Base-by-base conservation (phyloP, 2,329 filamentous ascomycete species). In the Nectriaceae sp. region DNA sequence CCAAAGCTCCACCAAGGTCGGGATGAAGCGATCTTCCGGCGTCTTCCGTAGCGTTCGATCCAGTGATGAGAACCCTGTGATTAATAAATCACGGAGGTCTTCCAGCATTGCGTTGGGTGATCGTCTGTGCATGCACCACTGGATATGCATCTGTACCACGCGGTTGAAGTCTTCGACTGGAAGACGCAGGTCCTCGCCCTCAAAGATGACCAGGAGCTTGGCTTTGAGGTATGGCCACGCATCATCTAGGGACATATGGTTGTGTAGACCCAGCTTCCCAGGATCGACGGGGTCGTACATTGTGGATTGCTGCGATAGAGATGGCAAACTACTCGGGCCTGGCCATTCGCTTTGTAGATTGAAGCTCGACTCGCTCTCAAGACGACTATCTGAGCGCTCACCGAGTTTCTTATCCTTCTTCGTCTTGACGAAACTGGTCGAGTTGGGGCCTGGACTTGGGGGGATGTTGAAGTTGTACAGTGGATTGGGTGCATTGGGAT, bases 1-100 rank as follows among this genome's bases (percentile, higher is more conserved):
- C 94, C 94, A 99, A 64, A 97, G 85, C 65, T 96, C 90, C 3
- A 97, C 93, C 1, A 99, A 77, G 47, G 90, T 85, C 0, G 90
- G 89, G 19, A 97, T 90, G n/a, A 97, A 80, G 26, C 87, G 83
- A 52, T 96, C 92, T 63, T 97, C 93, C 0, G 90, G 80, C 1
- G 90, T 85, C 39, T 83, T 83, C 42, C 86, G 82, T 16, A 97
- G 74, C 0, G 89, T 92, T 56, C 92, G 88, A 58, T 96, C 93
- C 3, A 99, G 77, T 2, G 88, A 91, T 22, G 82, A 78, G 64
- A 97, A 99, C 1, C 94, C 94, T 0, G 89, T 88, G n/a, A 78
- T 72, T 2, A 94, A 74, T 4, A 94, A 76, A 57, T 93, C 88
- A 42, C 85, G 78, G 8, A 94, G 69, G 60, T 94, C 89, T 55